Evolutionary conservation across 192 early-diverging fungal genomes (phyloP).

Genomic region (Coemansia sp.): DNA sequence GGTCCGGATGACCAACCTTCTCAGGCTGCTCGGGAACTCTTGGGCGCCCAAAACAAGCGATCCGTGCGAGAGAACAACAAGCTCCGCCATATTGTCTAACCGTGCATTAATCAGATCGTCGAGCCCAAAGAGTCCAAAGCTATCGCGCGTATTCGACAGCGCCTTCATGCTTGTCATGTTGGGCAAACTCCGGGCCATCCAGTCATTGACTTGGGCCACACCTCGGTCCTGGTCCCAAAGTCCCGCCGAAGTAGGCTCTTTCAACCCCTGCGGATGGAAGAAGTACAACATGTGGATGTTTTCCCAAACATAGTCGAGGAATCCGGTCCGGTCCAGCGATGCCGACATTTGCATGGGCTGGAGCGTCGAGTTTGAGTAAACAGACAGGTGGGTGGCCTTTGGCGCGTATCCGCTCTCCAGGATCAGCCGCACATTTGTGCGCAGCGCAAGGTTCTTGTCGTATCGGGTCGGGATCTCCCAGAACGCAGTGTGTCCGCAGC

Average conservation of each 20-base stretch:
- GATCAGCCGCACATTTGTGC: constrained; percentile 31
- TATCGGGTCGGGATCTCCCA: constrained; percentile 6
- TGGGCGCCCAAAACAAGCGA: constrained; percentile 15
- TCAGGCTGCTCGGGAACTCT: background rate
- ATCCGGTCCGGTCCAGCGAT: constrained; percentile 11
- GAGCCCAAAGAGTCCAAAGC: constrained; percentile 43
- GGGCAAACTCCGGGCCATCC: constrained; percentile 22
- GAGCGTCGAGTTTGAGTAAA: constrained; percentile 7
- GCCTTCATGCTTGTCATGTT: constrained; percentile 18
- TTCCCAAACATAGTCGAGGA: constrained; percentile 35
- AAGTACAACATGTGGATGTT: constrained; percentile 28
- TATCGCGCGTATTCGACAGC: constrained; percentile 31
- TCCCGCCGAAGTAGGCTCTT: too few relatives aligned
- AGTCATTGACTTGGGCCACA: constrained; percentile 18
- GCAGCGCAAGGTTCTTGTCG: background rate
- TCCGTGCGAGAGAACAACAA: constrained; percentile 15
- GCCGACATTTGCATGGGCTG: constrained; percentile 1
- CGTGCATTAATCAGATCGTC: constrained; percentile 36
- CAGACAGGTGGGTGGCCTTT: constrained; percentile 18
- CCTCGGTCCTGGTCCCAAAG: constrained; percentile 17
- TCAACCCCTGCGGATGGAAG: constrained; percentile 18
- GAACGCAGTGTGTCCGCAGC: constrained; percentile 6
- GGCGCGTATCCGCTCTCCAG: constrained; percentile 48
- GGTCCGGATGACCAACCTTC: background rate
- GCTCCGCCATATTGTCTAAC: constrained; percentile 6